A percentile compares a stretch with the other conserved stretches of the same genome.
phyloP scores from a whole-genome alignment of 2,329 filamentous ascomycete genomes.

The Canariomyces notabilis region DNA sequence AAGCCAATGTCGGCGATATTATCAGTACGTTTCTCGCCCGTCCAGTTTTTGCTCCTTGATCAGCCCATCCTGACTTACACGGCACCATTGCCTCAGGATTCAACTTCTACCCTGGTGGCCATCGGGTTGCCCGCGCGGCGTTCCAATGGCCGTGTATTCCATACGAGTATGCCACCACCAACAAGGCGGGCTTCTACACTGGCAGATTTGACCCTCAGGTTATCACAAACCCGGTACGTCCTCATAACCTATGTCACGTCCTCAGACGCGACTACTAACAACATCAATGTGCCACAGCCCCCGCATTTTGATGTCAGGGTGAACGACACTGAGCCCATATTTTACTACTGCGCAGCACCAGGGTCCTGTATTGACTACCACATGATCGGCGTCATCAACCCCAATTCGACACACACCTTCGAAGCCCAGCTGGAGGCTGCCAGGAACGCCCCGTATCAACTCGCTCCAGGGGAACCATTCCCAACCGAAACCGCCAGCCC shows the following conservation, averaged over 20 bases:
- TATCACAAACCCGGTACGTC: constrained; percentile 40
- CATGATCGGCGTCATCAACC: constrained; percentile 76
- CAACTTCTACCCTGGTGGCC: constrained; percentile 57
- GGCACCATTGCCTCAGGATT: constrained; percentile 38
- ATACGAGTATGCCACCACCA: constrained; percentile 47
- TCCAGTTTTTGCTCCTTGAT: not conserved
- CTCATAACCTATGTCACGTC: too few species aligned
- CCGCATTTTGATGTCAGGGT: constrained; percentile 42
- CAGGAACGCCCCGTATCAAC: constrained; percentile 44
- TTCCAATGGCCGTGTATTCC: constrained; percentile 59
- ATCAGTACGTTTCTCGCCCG: constrained; percentile 34
- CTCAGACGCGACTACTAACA: too few species aligned
- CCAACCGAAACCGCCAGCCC: constrained; percentile 40
- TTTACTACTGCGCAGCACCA: constrained; percentile 65
- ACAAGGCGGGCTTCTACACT: constrained; percentile 50
- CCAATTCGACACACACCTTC: constrained; percentile 48
- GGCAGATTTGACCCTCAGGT: constrained; percentile 43
- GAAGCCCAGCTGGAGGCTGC: constrained; percentile 44
- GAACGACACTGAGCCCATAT: constrained; percentile 59
- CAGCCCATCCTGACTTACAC: constrained; percentile 9
- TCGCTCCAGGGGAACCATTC: constrained; percentile 52
- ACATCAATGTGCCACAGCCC: constrained; percentile 28
- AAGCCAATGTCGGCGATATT: constrained; percentile 42
- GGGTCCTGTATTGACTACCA: constrained; percentile 58
- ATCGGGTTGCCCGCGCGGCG: constrained; percentile 59